Evolutionary conservation across 2,329 filamentous ascomycete genomes (phyloP).

Genomic region (Botrytis porri): DNA sequence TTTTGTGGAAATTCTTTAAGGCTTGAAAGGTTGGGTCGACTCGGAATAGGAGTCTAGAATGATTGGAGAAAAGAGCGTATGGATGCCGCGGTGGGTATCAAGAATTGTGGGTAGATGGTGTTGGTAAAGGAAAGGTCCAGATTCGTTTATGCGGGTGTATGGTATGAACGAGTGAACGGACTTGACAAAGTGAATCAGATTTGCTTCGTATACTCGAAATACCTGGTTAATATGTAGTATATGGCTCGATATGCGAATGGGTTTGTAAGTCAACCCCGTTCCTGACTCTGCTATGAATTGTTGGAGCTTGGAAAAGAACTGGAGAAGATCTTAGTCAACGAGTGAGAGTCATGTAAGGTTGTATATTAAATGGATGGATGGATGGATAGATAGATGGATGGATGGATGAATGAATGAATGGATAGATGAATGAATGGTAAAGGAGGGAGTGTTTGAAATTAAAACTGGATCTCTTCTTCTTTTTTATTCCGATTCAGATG

Average conservation of each 20-base stretch:
- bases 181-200: background rate
- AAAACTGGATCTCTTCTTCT: background rate
- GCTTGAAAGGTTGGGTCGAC: background rate
- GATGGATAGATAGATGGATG: too few species aligned
- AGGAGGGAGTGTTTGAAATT: background rate
- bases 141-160: background rate
- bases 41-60: background rate
- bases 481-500: background rate
- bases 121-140: background rate
- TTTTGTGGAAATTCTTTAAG: background rate
- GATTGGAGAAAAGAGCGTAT: background rate
- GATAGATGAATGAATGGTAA: background rate
- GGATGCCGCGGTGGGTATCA: background rate
- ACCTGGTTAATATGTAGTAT: background rate
- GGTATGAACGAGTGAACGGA: background rate
- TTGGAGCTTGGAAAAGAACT: background rate
- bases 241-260: background rate
- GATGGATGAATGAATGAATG: background rate
- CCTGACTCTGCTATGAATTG: background rate
- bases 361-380: background rate
- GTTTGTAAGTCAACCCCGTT: background rate
- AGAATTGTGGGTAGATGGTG: background rate
- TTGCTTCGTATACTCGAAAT: background rate
- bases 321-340: background rate
- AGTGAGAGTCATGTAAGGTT: slow-evolving; percentile 1